These are phyloP conservation scores for Lichtheimia corymbifera DNA, from an alignment of 371 early-diverging fungal genomes.

Conservation along the genomic window DNA sequence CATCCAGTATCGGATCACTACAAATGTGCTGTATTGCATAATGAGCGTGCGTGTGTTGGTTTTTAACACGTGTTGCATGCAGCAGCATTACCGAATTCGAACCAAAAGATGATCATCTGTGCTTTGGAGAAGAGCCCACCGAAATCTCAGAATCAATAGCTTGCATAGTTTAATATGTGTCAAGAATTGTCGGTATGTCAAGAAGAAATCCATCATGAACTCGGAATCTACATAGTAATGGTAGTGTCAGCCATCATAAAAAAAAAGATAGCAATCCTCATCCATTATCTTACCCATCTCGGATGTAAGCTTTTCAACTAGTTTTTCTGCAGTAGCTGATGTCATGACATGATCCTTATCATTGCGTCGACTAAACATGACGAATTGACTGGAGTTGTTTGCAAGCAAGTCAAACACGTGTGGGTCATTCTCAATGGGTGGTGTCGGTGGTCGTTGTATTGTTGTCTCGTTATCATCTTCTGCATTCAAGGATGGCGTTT, in stretches of 20 bases:
- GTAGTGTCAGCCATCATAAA: background rate
- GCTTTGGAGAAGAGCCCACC: constrained; percentile 50
- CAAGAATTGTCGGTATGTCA: constrained; percentile 48
- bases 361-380: constrained; percentile 43
- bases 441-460: constrained; percentile 20
- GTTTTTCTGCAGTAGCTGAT: constrained; percentile 58
- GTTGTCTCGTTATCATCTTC: constrained; percentile 4
- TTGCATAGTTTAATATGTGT: constrained; percentile 51
- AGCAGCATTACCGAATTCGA: constrained; percentile 39
- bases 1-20: constrained; percentile 53
- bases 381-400: constrained; percentile 22
- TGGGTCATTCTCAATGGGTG: constrained; percentile 48
- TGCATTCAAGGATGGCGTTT: background rate
- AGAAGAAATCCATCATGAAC: constrained; percentile 49
- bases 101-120: constrained; percentile 40
- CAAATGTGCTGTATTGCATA: constrained; percentile 41
- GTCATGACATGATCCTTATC: constrained; percentile 23
- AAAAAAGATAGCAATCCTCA: background rate
- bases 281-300: constrained; percentile 52
- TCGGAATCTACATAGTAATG: constrained; percentile 38
- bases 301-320: constrained; percentile 62
- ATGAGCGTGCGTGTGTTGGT: background rate
- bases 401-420: constrained; percentile 44
- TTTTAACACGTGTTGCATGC: background rate
- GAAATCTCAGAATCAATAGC: constrained; percentile 46